Base-by-base conservation (phyloP, 2,329 filamentous ascomycete species). In the Xylariaceae sp. region DNA sequence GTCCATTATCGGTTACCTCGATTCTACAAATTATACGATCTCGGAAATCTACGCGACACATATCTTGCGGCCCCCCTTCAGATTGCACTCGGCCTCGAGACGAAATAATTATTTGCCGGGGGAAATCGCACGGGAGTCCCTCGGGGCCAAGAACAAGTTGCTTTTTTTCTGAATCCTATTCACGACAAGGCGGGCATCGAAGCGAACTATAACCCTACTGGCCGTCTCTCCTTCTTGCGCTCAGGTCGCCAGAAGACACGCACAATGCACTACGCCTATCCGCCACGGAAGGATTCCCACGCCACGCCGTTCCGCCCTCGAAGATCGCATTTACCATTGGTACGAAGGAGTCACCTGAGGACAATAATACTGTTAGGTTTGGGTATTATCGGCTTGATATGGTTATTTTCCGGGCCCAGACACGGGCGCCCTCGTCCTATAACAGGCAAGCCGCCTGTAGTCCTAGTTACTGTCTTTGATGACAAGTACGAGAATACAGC, bases 181-280 rank as follows among this genome's bases (percentile, higher is more conserved):
- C 8, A 11, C 8, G 31, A 46, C 49, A 31, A 32, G 42, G 41
- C 46, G 27, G 30, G 30, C 29, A 51, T 52, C 40, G 39, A 54
- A 52, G 32, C 48, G 46, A 48, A 12, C 32, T 11, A n/a, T 47
- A 32, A 27, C 41, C 47, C 37, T 19, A 29, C 26, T 41, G 30
- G 46, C 31, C 31, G 45, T 35, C 48, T 35, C n/a, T 29, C 42
- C 41, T 53, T 45, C 50, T 40, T 48, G 7, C 43, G 19, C 46
- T 40, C 31, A 49, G 48, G 50, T 12, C 37, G 45, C 53, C 46
- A 51, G 48, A 47, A 42, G 9, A 46, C 27, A 27, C 40, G 45
- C 66, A 76, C 65, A 64, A 94, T 96, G 90, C 91, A 96, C 72
- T 91, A 92, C 78, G 90, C 91, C 60, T 85, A 95, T 65, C 91